Conservation (phyloP, 2,329 filamentous ascomycete genomes). For the Diaporthe sp. region DNA sequence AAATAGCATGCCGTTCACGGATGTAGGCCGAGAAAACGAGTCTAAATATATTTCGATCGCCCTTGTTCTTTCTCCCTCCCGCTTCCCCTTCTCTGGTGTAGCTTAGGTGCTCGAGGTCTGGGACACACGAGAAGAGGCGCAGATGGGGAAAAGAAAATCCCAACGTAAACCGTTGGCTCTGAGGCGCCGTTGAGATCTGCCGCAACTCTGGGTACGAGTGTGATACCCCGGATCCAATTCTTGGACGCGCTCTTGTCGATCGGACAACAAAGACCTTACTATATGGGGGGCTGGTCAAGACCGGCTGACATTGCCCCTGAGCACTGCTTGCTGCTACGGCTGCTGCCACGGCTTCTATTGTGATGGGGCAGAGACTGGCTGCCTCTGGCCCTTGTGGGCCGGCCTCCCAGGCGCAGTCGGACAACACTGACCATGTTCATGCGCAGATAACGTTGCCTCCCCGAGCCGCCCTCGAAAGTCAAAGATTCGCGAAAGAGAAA, state of each 20-base stretch:
- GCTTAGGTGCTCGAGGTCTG: not conserved
- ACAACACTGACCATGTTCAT: conserved; percentile 1
- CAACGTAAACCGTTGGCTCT: conserved; percentile 1
- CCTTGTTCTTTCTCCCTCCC: not conserved
- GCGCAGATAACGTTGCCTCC: conserved; percentile 1
- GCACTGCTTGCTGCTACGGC: not conserved
- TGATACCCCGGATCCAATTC: not conserved
- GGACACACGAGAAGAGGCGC: not conserved
- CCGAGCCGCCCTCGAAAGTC: not conserved
- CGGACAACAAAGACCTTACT: not conserved
- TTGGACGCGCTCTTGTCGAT: not conserved
- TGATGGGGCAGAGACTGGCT: not conserved
- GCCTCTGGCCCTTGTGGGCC: conserved; percentile 16
- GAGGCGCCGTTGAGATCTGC: not conserved
- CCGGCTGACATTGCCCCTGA: conserved; percentile 1
- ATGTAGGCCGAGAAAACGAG: conserved; percentile 19
- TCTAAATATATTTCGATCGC: conserved; percentile 14
- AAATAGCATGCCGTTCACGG: conserved; percentile 17
- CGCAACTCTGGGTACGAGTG: not conserved
- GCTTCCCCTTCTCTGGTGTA: not conserved
- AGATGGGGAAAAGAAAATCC: not conserved
- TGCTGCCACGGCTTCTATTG: no score
- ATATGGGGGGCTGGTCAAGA: not conserved
- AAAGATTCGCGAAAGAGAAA: not conserved
- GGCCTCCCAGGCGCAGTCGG: not conserved